Evolutionary conservation across 192 early-diverging fungal species (phyloP).

Genomic region (Coemansia sp.): DNA sequence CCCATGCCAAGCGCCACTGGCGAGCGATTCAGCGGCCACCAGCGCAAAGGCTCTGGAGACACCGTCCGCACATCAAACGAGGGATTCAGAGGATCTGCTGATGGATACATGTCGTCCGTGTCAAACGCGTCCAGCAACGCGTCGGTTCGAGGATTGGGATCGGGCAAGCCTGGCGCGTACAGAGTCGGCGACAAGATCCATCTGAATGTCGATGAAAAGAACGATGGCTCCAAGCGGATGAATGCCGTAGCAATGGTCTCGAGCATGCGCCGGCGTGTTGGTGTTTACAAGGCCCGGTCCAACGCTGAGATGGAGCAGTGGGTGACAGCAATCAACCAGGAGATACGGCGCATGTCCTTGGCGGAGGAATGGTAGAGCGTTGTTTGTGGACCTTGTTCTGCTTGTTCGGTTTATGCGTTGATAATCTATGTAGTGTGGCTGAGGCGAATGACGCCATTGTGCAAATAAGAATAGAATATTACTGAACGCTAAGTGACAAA

Average conservation of each 20-base stretch:
- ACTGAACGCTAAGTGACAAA: no score
- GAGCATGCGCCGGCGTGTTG: conserved; percentile 34
- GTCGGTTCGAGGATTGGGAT: conserved; percentile 11
- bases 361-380: conserved; percentile 29
- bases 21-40: conserved; percentile 9
- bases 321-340: conserved; percentile 56
- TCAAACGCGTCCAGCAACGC: conserved; percentile 23
- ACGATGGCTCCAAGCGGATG: conserved; percentile 19
- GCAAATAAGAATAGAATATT: no score
- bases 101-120: conserved; percentile 30
- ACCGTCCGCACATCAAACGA: conserved; percentile 9
- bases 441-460: no score
- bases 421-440: no score
- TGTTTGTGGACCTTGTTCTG: background rate
- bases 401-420: background rate
- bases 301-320: conserved; percentile 57
- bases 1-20: background rate
- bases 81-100: conserved; percentile 11
- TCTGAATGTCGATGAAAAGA: conserved; percentile 26
- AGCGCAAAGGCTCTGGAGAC: conserved; percentile 18
- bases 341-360: conserved; percentile 52
- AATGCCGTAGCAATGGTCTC: conserved; percentile 25
- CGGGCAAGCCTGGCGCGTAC: conserved; percentile 33
- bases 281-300: conserved; percentile 50
- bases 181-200: conserved; percentile 28